Conservation (phyloP, 2,329 filamentous ascomycete species). For the Fusarium sarcochroum region DNA sequence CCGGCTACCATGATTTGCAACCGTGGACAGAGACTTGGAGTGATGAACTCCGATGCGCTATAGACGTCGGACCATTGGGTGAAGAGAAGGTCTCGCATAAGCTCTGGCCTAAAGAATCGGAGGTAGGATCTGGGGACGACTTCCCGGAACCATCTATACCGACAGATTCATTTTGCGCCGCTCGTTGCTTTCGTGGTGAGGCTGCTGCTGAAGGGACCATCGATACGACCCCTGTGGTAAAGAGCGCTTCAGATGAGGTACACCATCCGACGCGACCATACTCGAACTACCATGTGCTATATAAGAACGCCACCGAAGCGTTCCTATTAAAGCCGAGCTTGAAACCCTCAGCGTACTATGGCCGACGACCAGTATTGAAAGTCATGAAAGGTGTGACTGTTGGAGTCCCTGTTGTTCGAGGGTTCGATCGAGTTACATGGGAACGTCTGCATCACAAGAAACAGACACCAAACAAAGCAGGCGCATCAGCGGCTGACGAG, state of each 20-base stretch:
- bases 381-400: constrained; percentile 87
- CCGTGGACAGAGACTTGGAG: constrained; percentile 94
- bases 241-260: constrained; percentile 55
- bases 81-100: constrained; percentile 91
- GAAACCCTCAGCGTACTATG: constrained; percentile 87
- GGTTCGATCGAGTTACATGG: constrained; percentile 86
- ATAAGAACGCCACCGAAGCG: constrained; percentile 81
- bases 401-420: constrained; percentile 88
- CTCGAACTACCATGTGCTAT: constrained; percentile 85
- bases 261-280: constrained; percentile 70
- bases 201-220: constrained; percentile 68
- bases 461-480: constrained; percentile 50
- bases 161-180: constrained; percentile 70
- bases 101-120: constrained; percentile 78
- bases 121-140: constrained; percentile 36
- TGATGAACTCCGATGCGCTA: constrained; percentile 89
- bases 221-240: constrained; percentile 51
- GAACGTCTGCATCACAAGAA: constrained; percentile 74
- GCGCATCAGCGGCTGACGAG: constrained; percentile 49
- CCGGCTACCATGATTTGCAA: constrained; percentile 87
- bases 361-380: constrained; percentile 83
- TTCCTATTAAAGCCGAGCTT: constrained; percentile 90
- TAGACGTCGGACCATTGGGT: constrained; percentile 89
- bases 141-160: constrained; percentile 60
- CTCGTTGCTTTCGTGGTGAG: constrained; percentile 71